A percentile compares a stretch with the other conserved stretches of the same genome.
phyloP scores from a whole-genome alignment of 306 rosid species.

The Lathyrus oleraceus region DNA sequence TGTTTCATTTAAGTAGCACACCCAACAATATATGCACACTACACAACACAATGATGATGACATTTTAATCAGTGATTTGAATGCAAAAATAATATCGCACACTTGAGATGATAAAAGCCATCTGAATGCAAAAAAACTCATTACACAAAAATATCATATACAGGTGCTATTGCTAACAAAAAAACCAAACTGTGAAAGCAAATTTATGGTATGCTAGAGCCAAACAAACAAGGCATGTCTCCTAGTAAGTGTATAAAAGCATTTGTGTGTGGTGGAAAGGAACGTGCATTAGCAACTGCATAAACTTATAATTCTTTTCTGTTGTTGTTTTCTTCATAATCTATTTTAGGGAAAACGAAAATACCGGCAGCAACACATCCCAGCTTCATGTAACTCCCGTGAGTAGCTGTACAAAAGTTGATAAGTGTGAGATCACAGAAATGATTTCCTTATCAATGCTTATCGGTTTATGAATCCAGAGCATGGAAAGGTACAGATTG shows the following conservation, averaged over 20 bases:
- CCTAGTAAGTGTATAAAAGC: constrained; percentile 30
- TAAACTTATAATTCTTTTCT: constrained; percentile 26
- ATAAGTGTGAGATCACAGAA: no score
- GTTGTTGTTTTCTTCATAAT: constrained; percentile 28
- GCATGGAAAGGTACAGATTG: constrained; percentile 3
- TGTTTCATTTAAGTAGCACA: neutral
- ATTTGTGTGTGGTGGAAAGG: constrained; percentile 13
- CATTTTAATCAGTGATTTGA: neutral
- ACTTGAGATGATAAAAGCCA: constrained; percentile 11
- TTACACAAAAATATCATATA: constrained; percentile 28
- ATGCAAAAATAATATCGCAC: constrained; percentile 3
- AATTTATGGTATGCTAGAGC: constrained; percentile 31
- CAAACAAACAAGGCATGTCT: constrained; percentile 24
- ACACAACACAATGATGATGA: neutral
- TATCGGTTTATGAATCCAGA: constrained; percentile 16
- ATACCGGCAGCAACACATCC: constrained; percentile 29
- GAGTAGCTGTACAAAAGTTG: constrained; percentile 35
- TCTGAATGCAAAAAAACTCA: constrained; percentile 1
- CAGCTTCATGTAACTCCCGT: constrained; percentile 24
- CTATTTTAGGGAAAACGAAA: constrained; percentile 17
- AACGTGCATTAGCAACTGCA: constrained; percentile 12
- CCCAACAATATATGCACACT: neutral
- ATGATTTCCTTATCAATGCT: neutral
- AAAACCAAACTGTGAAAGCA: constrained; percentile 21
- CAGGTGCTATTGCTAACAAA: constrained; percentile 19